These are phyloP conservation scores for Colletotrichum coccodes DNA, from an alignment of 2,329 filamentous ascomycete species.

Conservation along the genomic window DNA sequence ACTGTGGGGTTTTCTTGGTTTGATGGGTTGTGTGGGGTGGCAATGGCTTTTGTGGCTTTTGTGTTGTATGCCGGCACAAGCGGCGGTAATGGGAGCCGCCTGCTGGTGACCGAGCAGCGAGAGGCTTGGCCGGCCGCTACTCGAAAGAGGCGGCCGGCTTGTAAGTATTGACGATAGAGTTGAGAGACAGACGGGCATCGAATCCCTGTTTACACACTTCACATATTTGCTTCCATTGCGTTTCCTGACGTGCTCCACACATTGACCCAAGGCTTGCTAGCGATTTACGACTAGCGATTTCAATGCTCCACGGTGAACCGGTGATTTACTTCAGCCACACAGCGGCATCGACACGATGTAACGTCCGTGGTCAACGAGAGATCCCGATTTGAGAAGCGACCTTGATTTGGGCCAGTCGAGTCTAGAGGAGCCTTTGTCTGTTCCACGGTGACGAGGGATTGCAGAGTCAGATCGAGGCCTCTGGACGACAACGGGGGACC, in stretches of 20 bases:
- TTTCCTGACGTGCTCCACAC: neutral
- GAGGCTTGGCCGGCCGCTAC: slow-evolving; percentile 17
- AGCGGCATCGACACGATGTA: slow-evolving; percentile 1
- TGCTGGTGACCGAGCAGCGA: slow-evolving; percentile 6
- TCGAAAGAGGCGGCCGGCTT: slow-evolving; percentile 33
- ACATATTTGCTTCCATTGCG: neutral
- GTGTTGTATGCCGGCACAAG: slow-evolving; percentile 16
- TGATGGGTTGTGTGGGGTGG: slow-evolving; percentile 15
- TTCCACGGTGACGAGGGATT: neutral
- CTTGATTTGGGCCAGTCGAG: neutral
- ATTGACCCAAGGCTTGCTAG: neutral
- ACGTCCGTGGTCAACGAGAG: neutral
- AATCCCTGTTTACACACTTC: slow-evolving; percentile 29
- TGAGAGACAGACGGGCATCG: slow-evolving; percentile 32
- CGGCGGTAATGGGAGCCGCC: slow-evolving; percentile 18
- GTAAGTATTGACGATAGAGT: slow-evolving; percentile 30
- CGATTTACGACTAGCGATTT: slow-evolving; percentile 1
- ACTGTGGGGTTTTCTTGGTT: slow-evolving; percentile 26
- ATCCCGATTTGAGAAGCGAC: no score
- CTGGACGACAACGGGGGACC: no score
- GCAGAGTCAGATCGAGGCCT: slow-evolving; percentile 12
- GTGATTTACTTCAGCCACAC: neutral
- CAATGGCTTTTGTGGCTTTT: slow-evolving; percentile 18
- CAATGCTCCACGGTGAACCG: neutral
- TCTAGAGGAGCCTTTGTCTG: neutral